Conservation (phyloP, 1,284 basidiomycete genomes). For the Cutaneotrichosporon cutaneum region DNA sequence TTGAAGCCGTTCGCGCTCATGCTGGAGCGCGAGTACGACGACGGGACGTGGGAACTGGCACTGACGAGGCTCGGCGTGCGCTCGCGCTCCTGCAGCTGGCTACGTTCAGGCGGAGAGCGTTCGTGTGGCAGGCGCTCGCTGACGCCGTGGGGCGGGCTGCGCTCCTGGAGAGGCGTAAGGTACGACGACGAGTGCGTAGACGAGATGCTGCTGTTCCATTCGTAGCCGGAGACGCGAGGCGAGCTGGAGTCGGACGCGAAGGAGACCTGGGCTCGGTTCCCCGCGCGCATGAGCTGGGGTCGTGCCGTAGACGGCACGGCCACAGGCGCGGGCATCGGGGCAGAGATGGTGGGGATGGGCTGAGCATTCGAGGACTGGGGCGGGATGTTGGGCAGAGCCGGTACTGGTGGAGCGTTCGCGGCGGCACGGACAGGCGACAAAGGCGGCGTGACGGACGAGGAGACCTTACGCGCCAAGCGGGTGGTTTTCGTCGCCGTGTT, state of each 20-base stretch:
- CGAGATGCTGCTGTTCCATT: constrained; percentile 21
- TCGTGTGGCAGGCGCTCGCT: not conserved
- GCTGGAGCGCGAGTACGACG: constrained; percentile 42
- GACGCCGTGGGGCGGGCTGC: constrained; percentile 45
- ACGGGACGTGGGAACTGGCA: constrained; percentile 37
- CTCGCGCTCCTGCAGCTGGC: constrained; percentile 34
- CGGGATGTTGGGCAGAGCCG: not conserved
- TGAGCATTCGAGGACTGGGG: not conserved
- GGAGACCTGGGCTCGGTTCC: constrained; percentile 30
- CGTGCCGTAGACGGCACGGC: constrained; percentile 24
- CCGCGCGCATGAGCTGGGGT: constrained; percentile 27
- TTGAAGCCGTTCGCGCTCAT: constrained; percentile 22
- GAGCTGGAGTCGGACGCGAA: constrained; percentile 29
- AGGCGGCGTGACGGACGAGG: constrained; percentile 14
- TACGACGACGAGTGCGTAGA: constrained; percentile 18
- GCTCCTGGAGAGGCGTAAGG: constrained; percentile 28
- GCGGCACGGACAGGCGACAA: constrained; percentile 12
- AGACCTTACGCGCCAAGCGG: not conserved
- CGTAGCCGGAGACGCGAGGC: constrained; percentile 12
- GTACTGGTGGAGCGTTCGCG: not conserved
- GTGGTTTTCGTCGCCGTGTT: not conserved
- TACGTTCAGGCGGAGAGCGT: not conserved
- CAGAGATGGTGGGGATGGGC: constrained; percentile 12
- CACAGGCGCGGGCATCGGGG: not conserved
- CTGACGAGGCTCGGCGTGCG: constrained; percentile 47